These are phyloP conservation scores for Coniochaeta prunicola DNA, from an alignment of 2,329 filamentous ascomycete species.

Conservation along the genomic window DNA sequence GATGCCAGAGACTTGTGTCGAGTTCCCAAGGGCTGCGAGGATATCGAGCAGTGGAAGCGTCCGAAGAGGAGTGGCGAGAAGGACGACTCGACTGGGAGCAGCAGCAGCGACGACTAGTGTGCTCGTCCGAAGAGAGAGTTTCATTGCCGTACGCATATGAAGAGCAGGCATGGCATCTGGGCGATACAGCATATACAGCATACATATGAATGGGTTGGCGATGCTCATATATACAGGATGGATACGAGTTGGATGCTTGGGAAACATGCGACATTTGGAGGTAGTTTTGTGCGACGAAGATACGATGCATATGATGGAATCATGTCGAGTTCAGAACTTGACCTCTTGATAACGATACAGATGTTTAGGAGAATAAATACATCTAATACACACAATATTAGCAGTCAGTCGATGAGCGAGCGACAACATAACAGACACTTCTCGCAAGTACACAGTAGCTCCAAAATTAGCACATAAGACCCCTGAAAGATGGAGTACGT, in stretches of 20 bases:
- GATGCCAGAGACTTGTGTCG: conserved; percentile 48
- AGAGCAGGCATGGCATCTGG: background rate
- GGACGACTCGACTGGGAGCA: conserved; percentile 16
- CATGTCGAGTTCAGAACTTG: too few species aligned
- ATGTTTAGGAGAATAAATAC: too few species aligned
- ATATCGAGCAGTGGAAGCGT: conserved; percentile 31
- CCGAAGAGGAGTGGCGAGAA: conserved; percentile 9
- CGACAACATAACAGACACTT: too few species aligned
- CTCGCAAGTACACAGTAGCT: background rate
- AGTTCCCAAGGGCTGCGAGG: conserved; percentile 57
- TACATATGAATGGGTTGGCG: background rate
- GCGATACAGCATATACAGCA: background rate
- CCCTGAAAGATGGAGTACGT: background rate
- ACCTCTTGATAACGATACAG: too few species aligned
- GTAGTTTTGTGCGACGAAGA: too few species aligned
- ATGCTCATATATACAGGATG: background rate
- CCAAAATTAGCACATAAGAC: background rate
- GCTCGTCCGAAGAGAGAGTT: background rate
- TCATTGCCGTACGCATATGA: background rate
- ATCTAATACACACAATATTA: too few species aligned
- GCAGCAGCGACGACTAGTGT: conserved; percentile 18
- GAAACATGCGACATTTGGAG: too few species aligned
- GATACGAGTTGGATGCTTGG: background rate
- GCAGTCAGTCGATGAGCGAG: too few species aligned
- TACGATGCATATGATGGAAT: too few species aligned